Base-by-base conservation (phyloP, 805 yeast species). In the Candida vaughaniae region DNA sequence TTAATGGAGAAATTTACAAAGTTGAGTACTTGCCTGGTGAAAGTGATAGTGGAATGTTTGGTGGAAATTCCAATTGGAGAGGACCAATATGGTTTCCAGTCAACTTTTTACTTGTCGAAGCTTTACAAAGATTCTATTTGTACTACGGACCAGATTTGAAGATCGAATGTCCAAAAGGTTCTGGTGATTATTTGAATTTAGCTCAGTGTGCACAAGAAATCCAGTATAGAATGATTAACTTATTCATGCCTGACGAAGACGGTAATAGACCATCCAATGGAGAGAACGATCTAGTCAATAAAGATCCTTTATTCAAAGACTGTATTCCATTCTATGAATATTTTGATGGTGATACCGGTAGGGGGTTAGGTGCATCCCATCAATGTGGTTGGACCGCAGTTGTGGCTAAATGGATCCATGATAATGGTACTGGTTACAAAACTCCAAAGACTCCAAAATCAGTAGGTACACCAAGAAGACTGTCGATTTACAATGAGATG, bases 81-180 rank as follows among this genome's bases (percentile, higher is more conserved):
- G 97, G 97, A 2, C 96, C 97, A 11, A 88, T 89, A 49, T 89
- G 97, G 97, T 88, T 89, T 71, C 95, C 97, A 15, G 86, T 86
- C 9, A 89, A 84, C 53, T 89, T 89, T 60, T 66, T 89, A 43
- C 66, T 89, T 26, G 86, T 89, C 40, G 97, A 89, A 65, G 79
- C 95, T 0, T 68, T 89, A 49, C 93, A 89, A 62, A 73, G 96
- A 51, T 87, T 87, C 60, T 87, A 82, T 59, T 67, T 89, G 53
- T 89, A 88, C 67, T 89, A 88, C 58, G 97, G 97, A 9, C 80
- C 90, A 18, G 82, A 75, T 35, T 75, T 89, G 55, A 85, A 84
- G 60, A 84, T 90, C 34, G 93, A 87, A 61, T 86, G 90, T 60
- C 96, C 96, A 15, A 81, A 77, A 38, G 90, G 90, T 1, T 82